Evolutionary conservation across 2,329 filamentous ascomycete species (phyloP).

Genomic region (Eutypa lata): DNA sequence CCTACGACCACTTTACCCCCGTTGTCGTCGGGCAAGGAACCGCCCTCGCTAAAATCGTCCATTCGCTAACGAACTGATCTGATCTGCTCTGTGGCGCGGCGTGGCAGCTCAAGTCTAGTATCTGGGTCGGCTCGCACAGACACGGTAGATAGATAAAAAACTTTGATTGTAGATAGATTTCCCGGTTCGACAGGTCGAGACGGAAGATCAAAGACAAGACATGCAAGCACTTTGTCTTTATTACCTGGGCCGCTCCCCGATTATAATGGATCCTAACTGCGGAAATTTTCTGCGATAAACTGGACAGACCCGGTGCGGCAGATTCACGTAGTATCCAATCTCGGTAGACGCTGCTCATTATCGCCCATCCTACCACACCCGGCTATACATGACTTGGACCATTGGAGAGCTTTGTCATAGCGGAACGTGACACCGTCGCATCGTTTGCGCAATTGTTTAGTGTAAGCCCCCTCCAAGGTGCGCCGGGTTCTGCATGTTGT

Average conservation of each 20-base stretch:
- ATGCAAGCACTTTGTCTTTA: no score
- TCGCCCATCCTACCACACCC: background rate
- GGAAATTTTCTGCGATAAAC: no score
- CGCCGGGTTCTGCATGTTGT: background rate
- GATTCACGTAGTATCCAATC: background rate
- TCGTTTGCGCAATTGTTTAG: no score
- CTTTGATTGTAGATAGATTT: no score
- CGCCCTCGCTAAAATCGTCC: background rate
- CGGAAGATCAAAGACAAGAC: no score
- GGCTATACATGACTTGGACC: background rate
- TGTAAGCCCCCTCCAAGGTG: background rate
- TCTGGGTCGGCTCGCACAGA: no score
- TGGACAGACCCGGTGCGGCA: no score
- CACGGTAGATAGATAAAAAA: background rate
- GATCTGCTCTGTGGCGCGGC: background rate
- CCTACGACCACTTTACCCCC: slow-evolving; percentile 20
- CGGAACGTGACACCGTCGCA: background rate
- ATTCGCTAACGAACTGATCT: background rate
- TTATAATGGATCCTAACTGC: no score
- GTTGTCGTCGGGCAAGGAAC: slow-evolving; percentile 14
- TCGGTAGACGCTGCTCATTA: background rate
- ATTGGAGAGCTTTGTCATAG: background rate
- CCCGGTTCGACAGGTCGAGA: no score
- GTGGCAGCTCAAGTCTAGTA: no score
- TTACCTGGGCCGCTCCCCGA: no score